These are phyloP conservation scores for Fusarium fujikuroi DNA, from an alignment of 2,329 filamentous ascomycete species.

Conservation along the genomic window DNA sequence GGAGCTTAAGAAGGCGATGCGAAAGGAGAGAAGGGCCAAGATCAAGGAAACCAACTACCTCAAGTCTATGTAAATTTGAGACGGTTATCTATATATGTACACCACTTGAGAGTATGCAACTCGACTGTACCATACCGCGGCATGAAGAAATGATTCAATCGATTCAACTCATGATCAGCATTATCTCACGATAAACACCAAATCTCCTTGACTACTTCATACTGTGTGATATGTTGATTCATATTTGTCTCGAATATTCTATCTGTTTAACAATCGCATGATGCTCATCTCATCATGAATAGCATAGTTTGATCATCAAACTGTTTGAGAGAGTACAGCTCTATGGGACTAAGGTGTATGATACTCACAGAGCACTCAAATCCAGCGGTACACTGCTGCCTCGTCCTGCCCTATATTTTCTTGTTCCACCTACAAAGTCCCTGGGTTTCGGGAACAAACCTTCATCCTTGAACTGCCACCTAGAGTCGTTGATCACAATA, in stretches of 20 bases:
- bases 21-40: conserved; percentile 76
- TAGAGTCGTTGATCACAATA: conserved; percentile 75
- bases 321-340: conserved; percentile 9
- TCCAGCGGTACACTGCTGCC: conserved; percentile 95
- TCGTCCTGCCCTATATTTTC: conserved; percentile 87
- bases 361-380: conserved; percentile 66
- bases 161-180: neutral
- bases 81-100: conserved; percentile 38
- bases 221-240: neutral
- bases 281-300: conserved; percentile 29
- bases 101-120: conserved; percentile 38
- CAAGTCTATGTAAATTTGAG: conserved; percentile 72
- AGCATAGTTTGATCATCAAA: neutral
- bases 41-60: conserved; percentile 91
- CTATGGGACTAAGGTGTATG: conserved; percentile 17
- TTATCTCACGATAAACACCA: neutral
- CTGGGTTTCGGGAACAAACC: conserved; percentile 84
- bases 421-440: conserved; percentile 78
- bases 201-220: neutral
- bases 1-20: conserved; percentile 76
- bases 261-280: conserved; percentile 32
- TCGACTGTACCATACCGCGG: conserved; percentile 44
- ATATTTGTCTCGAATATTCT: conserved; percentile 23
- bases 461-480: conserved; percentile 91
- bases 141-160: conserved; percentile 18